Percentiles rank a stretch among this genome's conserved stretches.
Evolutionary conservation across 1,284 basidiomycete species (phyloP).

Genomic region (Spongiforma sp.): DNA sequence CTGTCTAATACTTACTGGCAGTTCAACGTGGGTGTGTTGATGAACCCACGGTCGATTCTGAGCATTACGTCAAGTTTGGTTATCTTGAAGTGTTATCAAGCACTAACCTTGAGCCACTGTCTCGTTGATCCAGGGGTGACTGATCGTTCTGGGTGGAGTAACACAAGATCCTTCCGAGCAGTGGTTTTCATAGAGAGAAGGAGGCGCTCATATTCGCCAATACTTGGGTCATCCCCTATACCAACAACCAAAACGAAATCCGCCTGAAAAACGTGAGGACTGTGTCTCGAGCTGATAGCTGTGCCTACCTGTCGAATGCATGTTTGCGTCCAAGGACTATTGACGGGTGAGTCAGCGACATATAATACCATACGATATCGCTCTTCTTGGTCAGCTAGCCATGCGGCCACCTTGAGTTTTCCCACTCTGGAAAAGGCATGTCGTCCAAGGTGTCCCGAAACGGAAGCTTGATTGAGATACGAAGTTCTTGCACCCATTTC

Average conservation of each 20-base stretch:
- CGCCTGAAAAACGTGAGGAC: conserved; percentile 59
- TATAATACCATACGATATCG: conserved; percentile 91
- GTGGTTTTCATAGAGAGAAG: conserved; percentile 96
- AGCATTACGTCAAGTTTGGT: conserved; percentile 7
- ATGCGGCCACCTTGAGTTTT: conserved; percentile 91
- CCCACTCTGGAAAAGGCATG: conserved; percentile 96
- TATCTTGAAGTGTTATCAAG: not conserved
- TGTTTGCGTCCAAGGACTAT: conserved; percentile 96
- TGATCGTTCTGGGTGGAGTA: conserved; percentile 91
- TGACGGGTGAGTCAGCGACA: conserved; percentile 92
- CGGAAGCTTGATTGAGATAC: conserved; percentile 90
- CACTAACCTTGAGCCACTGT: conserved; percentile 91
- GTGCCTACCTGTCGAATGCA: conserved; percentile 85
- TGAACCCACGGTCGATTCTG: conserved; percentile 95
- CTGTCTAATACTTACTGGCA: conserved; percentile 59
- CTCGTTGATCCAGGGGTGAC: conserved; percentile 93
- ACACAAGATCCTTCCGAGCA: conserved; percentile 94
- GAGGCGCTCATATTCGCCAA: conserved; percentile 94
- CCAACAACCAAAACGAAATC: conserved; percentile 97
- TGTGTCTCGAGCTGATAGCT: conserved; percentile 2
- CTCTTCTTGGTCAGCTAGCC: conserved; percentile 96
- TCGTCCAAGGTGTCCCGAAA: conserved; percentile 87
- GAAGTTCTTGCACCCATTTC: conserved; percentile 88
- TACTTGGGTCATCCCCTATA: conserved; percentile 88
- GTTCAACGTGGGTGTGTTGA: conserved; percentile 90